Evolutionary conservation across 768 basidiomycete genomes (phyloP).

Genomic region (Tylopilus felleus): DNA sequence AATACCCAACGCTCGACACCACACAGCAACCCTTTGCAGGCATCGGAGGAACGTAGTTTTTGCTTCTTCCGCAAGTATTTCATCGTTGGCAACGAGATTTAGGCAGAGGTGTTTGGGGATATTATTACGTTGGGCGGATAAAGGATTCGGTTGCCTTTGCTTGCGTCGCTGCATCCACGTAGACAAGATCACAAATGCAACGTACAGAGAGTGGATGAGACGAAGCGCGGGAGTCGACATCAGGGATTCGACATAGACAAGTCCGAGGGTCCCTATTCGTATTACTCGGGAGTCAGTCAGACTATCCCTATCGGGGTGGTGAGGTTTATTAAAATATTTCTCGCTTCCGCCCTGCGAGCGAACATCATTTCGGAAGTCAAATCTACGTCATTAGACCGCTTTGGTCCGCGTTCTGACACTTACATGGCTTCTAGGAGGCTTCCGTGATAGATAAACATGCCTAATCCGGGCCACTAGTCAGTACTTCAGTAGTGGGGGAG

Average conservation of each 20-base stretch:
- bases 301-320: too few species aligned
- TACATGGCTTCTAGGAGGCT: too few species aligned
- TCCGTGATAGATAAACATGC: too few species aligned
- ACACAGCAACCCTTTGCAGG: slow-evolving; percentile 49
- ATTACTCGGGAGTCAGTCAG: too few species aligned
- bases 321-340: too few species aligned
- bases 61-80: slow-evolving; percentile 32
- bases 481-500: too few species aligned
- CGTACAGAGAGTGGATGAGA: slow-evolving; percentile 58
- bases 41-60: slow-evolving; percentile 49
- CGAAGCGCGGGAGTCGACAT: slow-evolving; percentile 48
- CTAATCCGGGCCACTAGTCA: too few species aligned
- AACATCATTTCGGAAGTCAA: too few species aligned
- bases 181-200: slow-evolving; percentile 38
- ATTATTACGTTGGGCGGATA: slow-evolving; percentile 51
- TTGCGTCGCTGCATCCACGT: slow-evolving; percentile 40
- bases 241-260: slow-evolving; percentile 14
- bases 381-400: too few species aligned
- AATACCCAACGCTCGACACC: slow-evolving; percentile 65
- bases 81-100: slow-evolving; percentile 49
- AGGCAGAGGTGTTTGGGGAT: slow-evolving; percentile 67
- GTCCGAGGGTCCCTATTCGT: too few species aligned
- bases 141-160: slow-evolving; percentile 41
- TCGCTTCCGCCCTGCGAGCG: too few species aligned
- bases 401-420: too few species aligned